Conservation (phyloP, 75 land plant genomes). For the Chamaecyparis obtusa region DNA sequence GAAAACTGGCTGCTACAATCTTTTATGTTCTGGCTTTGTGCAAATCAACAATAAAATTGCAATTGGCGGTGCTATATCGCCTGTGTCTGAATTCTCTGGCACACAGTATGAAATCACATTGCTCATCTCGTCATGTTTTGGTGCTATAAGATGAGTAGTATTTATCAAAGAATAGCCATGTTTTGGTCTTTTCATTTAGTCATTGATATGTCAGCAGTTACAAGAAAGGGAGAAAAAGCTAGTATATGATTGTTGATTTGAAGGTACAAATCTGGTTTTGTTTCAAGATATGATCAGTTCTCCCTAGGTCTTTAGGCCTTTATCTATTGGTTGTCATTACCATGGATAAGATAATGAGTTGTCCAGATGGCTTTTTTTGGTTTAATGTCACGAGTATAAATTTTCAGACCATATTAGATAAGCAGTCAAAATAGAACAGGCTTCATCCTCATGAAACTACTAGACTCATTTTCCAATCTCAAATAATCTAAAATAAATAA, state of each 20-base stretch:
- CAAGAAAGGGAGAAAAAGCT: not conserved
- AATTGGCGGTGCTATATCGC: slow-evolving; percentile 79
- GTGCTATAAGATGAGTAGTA: slow-evolving; percentile 58
- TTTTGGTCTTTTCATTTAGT: not conserved
- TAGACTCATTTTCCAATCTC: not conserved
- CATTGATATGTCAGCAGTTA: not conserved
- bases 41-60: slow-evolving; percentile 67
- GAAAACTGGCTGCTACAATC: slow-evolving; percentile 86
- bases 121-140: slow-evolving; percentile 81
- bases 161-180: not conserved
- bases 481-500: not conserved
- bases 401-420: not conserved
- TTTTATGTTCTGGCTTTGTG: slow-evolving; percentile 72
- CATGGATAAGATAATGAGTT: no score
- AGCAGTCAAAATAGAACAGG: not conserved
- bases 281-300: no score
- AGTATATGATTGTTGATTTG: no score
- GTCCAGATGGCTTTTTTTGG: no score
- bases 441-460: not conserved
- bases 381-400: no score
- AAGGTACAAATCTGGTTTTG: no score
- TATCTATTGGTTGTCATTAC: no score
- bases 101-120: slow-evolving; percentile 78
- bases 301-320: no score
- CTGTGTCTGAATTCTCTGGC: slow-evolving; percentile 39